Base-by-base conservation (phyloP, 2,329 filamentous ascomycete genomes). In the Knoxdaviesia proteae region DNA sequence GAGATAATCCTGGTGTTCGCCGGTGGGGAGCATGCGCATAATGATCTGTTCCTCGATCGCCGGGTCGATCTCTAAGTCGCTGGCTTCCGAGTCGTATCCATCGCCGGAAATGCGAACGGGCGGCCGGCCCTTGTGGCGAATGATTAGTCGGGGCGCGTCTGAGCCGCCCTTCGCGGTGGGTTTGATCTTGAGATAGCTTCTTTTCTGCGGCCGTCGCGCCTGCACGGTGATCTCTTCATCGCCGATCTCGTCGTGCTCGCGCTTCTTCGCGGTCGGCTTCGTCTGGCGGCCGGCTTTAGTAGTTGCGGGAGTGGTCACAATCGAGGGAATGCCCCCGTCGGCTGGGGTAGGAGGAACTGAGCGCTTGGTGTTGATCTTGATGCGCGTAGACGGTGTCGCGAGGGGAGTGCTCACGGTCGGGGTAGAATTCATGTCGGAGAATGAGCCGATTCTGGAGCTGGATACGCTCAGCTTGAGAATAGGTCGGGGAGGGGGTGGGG, bases 41-140 rank as follows among this genome's bases (percentile, higher is more conserved):
- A 98, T 69, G 49, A 96, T 84, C 49, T 92, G 80, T 53, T 88
- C 81, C 58, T 96, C 88, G 47, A 93, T 83, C 1, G 80, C 71
- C 0, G 90, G 90, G 53, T 98, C 90, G 7, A 65, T 60, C 58
- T 98, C 90, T 9, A 79, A 75, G 54, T 96, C 90, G 44, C 86
- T 90, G 8, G 87, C 84, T 58, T 96, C 90, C 3, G 87, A 94
- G 56, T 98, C 90, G 59, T 96, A 98, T 6, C 88, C 90, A 44
- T 93, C 84, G 42, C 90, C 90, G 1, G 74, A 71, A 5, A 77
- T 76, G 48, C 83, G 72, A 33, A 71, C 64, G 6, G 82, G 79
- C 1, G 73, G 67, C 48, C 75, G 71, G n/a, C 78, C 79, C 50
- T 77, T 74, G 40, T 74, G 65, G 52, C 76, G 79, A 45, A 83